Evolutionary conservation across 441 rosid species (phyloP), one percentile per base, ranked within the genome.

Genomic region (Brassica hybrid): DNA sequence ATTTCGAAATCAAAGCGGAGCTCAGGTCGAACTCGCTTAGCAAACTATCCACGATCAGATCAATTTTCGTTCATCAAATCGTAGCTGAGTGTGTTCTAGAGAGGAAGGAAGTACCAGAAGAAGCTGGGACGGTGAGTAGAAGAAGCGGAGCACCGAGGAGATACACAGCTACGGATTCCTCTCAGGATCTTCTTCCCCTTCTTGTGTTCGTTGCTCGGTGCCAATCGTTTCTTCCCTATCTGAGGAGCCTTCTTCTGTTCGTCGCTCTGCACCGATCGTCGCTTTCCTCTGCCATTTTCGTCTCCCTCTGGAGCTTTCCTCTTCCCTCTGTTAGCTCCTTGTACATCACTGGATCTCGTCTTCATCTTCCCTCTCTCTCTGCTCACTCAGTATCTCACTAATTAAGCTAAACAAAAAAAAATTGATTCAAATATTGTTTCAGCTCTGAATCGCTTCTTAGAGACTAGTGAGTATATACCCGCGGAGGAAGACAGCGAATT

Each of bases 161-260:
- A 92, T 70, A 84, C 80, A 84, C 97, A 86, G 54, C 89, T 84
- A 86, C 83, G 87, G 57, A 92, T 90, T 56, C 90, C 84, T 57
- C 85, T 85, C 78, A 86, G 75, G 75, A 89, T 82, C 73, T 86
- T 91, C 57, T 38, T 38, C 45, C 88, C 87, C 81, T 86, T 88
- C 76, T 61, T 82, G 54, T 54, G 62, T 4, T 74, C 75, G 48
- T 58, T 74, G 57, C 72, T 72, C 25, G 61, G 73, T 13, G 48
- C 43, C 61, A 50, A 52, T 71, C 73, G 67, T 41, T 54, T 77
- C 76, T 56, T 74, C 57, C 69, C 38, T 71, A 59, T 60, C 61
- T 17, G 64, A 32, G 63, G 59, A 50, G 30, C n/a, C 3, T 16
- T 78, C 57, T 57, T 72, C 34, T 45, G 66, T 8, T 56, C 71